Evolutionary conservation across 139 green algal species (phyloP).

Genomic region (Asterochloris erici): DNA sequence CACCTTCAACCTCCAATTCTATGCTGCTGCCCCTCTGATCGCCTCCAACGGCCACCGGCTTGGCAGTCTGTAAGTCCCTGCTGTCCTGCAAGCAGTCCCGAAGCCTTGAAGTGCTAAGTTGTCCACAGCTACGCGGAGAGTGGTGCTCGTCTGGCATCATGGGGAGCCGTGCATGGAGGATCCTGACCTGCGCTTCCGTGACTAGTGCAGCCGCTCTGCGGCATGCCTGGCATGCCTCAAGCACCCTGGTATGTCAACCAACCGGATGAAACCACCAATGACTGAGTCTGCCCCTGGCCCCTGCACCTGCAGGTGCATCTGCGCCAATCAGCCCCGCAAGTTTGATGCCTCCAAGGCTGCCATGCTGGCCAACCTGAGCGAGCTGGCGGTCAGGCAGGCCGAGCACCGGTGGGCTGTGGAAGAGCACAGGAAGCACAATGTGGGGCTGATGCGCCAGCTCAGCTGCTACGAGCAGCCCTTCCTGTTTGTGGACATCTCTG

Average conservation of each 20-base stretch:
- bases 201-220: too few species aligned
- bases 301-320: not conserved
- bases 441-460: slow-evolving; percentile 14
- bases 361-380: slow-evolving; percentile 24
- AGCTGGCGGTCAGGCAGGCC: slow-evolving; percentile 21
- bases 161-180: too few species aligned
- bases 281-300: too few species aligned
- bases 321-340: not conserved
- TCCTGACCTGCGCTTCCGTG: too few species aligned
- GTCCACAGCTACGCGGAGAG: too few species aligned
- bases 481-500: slow-evolving; percentile 19
- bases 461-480: slow-evolving; percentile 21
- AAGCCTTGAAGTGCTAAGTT: too few species aligned
- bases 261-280: too few species aligned
- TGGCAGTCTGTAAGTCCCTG: slow-evolving; percentile 22
- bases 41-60: slow-evolving; percentile 30
- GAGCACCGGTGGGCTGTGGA: slow-evolving; percentile 21
- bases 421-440: not conserved
- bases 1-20: slow-evolving; percentile 28
- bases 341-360: slow-evolving; percentile 15
- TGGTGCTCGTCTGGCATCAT: too few species aligned
- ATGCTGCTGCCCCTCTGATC: slow-evolving; percentile 29
- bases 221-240: too few species aligned
- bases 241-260: too few species aligned
- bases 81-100: too few species aligned